phyloP scores from a whole-genome alignment of 2,329 filamentous ascomycete genomes.

The Epichloe bromicola region DNA sequence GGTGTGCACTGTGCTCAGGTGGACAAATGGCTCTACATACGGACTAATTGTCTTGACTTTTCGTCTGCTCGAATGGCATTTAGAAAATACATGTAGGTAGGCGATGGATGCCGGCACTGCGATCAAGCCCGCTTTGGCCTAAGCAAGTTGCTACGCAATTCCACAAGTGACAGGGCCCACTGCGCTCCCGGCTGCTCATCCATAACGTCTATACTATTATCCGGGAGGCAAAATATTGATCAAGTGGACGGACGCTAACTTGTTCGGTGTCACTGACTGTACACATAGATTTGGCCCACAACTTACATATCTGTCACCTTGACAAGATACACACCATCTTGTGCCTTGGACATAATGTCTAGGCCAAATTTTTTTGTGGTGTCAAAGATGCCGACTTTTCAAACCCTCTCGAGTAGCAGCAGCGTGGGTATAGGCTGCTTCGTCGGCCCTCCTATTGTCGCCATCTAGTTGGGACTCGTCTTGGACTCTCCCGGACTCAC shows the following conservation, averaged over 20 bases:
- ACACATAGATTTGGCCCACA: neutral
- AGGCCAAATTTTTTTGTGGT: no score
- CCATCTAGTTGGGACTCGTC: neutral
- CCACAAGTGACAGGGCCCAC: neutral
- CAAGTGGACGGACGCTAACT: neutral
- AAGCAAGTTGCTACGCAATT: neutral
- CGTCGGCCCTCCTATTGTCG: neutral
- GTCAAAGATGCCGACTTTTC: no score
- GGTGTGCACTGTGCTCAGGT: neutral
- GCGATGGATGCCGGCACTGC: neutral
- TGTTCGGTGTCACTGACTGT: neutral
- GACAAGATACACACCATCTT: no score
- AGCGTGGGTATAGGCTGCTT: neutral
- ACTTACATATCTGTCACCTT: neutral
- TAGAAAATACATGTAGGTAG: neutral
- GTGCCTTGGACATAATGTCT: no score
- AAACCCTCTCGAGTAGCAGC: neutral
- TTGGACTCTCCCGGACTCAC: constrained; percentile 3
- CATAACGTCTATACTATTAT: neutral
- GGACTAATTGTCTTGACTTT: neutral
- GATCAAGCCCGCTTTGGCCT: constrained; percentile 1
- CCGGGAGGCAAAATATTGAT: neutral
- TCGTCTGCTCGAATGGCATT: neutral
- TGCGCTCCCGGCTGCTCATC: neutral
- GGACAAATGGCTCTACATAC: neutral